Conservation (phyloP, 345 rosid genomes). For the Aquilaria sinensis region DNA sequence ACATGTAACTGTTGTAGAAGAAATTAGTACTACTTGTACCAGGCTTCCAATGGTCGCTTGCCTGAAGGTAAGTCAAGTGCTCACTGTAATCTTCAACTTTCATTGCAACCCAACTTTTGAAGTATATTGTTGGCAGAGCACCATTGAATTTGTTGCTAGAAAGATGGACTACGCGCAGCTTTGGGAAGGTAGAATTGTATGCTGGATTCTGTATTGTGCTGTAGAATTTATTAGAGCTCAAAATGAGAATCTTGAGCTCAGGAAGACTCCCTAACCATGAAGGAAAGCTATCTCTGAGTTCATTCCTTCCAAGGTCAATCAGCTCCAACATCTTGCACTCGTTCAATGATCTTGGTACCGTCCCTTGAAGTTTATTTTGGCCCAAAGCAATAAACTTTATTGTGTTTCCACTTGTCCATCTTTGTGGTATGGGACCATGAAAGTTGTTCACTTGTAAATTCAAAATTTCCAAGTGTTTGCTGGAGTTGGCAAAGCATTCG, state of each 20-base stretch:
- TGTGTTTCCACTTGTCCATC: neutral
- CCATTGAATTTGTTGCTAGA: constrained; percentile 7
- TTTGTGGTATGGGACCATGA: constrained; percentile 11
- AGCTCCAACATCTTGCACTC: neutral
- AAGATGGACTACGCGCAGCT: constrained; percentile 5
- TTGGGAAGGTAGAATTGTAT: neutral
- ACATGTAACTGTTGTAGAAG: no score
- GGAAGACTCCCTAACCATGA: constrained; percentile 10
- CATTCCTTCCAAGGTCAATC: constrained; percentile 7
- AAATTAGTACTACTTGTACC: no score
- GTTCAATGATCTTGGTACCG: constrained; percentile 4
- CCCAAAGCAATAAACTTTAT: constrained; percentile 14
- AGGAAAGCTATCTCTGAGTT: constrained; percentile 5
- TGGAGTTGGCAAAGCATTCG: constrained; percentile 14
- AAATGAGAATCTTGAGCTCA: constrained; percentile 6
- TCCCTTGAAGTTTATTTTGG: constrained; percentile 10
- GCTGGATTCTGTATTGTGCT: neutral
- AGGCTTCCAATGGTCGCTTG: neutral
- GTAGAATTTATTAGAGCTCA: constrained; percentile 8
- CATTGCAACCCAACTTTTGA: neutral
- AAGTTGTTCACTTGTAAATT: constrained; percentile 13
- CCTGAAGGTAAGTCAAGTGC: neutral
- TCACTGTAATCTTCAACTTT: neutral
- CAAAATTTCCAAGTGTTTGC: constrained; percentile 4
- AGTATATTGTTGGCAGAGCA: neutral